A percentile compares a stretch with the other conserved stretches of the same genome.
phyloP scores from a whole-genome alignment of 345 rosid species.

The Populus ilicifolia region DNA sequence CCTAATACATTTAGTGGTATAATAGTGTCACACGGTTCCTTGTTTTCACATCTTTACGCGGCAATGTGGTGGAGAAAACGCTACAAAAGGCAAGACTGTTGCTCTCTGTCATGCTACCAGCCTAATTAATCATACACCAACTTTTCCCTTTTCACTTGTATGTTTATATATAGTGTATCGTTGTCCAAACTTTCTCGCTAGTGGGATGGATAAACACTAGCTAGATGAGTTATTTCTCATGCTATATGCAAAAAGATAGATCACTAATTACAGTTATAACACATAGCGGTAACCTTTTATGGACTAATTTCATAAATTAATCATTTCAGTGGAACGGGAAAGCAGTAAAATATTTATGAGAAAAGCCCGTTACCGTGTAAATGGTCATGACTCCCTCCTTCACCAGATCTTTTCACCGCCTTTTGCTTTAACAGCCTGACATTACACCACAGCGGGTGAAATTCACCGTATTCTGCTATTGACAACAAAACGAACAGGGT shows the following conservation, averaged over 20 bases:
- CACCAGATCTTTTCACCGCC: slow-evolving; percentile 69
- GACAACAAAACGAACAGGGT: background rate
- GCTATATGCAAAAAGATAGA: slow-evolving; percentile 26
- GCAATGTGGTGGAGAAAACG: background rate
- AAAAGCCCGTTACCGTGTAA: slow-evolving; percentile 51
- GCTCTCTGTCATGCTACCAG: background rate
- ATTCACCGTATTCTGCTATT: too few species aligned
- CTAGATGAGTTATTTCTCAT: slow-evolving; percentile 5
- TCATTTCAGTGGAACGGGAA: background rate
- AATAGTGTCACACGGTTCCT: background rate
- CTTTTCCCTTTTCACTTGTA: background rate
- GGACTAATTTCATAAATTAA: background rate
- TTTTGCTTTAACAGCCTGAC: slow-evolving; percentile 61
- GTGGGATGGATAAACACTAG: background rate
- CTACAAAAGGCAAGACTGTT: background rate
- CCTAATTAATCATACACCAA: background rate
- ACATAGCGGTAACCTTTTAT: background rate
- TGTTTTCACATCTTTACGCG: background rate
- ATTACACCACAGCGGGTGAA: background rate
- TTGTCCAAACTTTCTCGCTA: background rate
- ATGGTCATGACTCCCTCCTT: slow-evolving; percentile 77
- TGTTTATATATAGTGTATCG: background rate
- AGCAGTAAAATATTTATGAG: background rate
- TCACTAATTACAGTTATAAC: background rate
- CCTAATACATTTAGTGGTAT: background rate